Evolutionary conservation across 495 filamentous ascomycete species (phyloP).

Genomic region (Neurospora sp.): DNA sequence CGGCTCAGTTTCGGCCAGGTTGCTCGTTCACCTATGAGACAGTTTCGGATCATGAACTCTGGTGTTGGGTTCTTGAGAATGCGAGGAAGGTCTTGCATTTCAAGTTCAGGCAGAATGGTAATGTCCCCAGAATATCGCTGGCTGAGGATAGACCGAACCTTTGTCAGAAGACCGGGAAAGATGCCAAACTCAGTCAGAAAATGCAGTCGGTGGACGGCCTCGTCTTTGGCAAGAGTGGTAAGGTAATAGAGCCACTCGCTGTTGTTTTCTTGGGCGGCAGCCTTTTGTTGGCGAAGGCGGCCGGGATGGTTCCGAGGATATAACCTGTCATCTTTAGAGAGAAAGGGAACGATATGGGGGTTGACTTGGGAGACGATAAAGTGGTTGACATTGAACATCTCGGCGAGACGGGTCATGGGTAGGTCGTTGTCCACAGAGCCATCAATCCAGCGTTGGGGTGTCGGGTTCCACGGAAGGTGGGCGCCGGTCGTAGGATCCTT

Average conservation of each 20-base stretch:
- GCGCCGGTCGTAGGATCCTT: conserved; percentile 77
- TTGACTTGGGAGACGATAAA: conserved; percentile 97
- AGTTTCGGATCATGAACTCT: conserved; percentile 77
- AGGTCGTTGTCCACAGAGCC: conserved; percentile 91
- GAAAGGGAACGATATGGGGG: conserved; percentile 84
- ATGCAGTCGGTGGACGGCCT: conserved; percentile 72
- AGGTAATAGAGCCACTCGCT: conserved; percentile 56
- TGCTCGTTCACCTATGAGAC: conserved; percentile 67
- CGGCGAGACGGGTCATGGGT: conserved; percentile 80
- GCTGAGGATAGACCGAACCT: conserved; percentile 67
- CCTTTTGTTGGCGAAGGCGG: conserved; percentile 22
- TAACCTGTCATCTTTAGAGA: conserved; percentile 58
- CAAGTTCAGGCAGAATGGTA: conserved; percentile 78
- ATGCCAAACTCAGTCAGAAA: conserved; percentile 73
- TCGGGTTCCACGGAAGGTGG: conserved; percentile 72
- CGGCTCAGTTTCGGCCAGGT: conserved; percentile 84
- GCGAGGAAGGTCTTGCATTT: conserved; percentile 60
- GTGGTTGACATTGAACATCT: conserved; percentile 98
- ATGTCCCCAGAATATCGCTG: conserved; percentile 95
- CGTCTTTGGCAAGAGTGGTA: conserved; percentile 68
- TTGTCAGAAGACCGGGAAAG: conserved; percentile 71
- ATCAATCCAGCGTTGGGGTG: conserved; percentile 79
- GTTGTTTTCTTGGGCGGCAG: conserved; percentile 12
- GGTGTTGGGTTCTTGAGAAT: conserved; percentile 79
- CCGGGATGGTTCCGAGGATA: conserved; percentile 30